These are phyloP conservation scores for Coemansia sp. DNA, from an alignment of 192 early-diverging fungal genomes.

Conservation along the genomic window DNA sequence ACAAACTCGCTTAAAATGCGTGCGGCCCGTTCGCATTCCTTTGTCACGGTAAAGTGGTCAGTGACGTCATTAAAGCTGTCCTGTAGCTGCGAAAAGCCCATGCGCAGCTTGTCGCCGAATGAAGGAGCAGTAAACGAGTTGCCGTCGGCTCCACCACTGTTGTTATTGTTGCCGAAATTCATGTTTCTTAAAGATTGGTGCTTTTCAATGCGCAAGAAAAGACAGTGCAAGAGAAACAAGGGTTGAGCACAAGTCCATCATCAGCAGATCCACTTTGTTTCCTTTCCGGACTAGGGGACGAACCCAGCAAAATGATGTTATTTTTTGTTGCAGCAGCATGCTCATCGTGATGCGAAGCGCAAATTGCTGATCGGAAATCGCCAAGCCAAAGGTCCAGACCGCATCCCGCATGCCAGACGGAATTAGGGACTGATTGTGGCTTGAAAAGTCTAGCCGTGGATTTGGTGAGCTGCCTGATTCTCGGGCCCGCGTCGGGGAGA, in stretches of 20 bases:
- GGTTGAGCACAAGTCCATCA: not conserved
- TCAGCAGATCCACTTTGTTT: slow-evolving; percentile 4
- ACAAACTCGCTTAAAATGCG: slow-evolving; percentile 49
- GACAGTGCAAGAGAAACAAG: not conserved
- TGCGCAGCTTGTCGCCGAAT: slow-evolving; percentile 51
- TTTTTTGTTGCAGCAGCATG: not conserved
- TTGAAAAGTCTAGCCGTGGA: no score
- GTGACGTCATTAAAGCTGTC: slow-evolving; percentile 44
- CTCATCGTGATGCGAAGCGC: no score
- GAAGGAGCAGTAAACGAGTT: slow-evolving; percentile 37
- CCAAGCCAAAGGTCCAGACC: not conserved
- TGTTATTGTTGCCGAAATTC: slow-evolving; percentile 41
- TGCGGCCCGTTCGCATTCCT: slow-evolving; percentile 52
- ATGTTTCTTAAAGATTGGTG: slow-evolving; percentile 5
- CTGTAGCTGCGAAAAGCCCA: slow-evolving; percentile 47
- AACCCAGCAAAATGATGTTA: no score
- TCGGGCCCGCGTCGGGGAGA: no score
- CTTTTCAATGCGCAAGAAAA: not conserved
- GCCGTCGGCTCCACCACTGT: slow-evolving; percentile 3
- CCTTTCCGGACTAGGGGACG: not conserved
- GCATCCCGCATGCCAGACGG: not conserved
- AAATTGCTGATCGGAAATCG: not conserved
- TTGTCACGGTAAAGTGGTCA: slow-evolving; percentile 44
- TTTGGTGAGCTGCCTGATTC: no score
- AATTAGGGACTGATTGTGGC: not conserved